Conservation (phyloP, 2,329 filamentous ascomycete species). For the Fusarium udum region DNA sequence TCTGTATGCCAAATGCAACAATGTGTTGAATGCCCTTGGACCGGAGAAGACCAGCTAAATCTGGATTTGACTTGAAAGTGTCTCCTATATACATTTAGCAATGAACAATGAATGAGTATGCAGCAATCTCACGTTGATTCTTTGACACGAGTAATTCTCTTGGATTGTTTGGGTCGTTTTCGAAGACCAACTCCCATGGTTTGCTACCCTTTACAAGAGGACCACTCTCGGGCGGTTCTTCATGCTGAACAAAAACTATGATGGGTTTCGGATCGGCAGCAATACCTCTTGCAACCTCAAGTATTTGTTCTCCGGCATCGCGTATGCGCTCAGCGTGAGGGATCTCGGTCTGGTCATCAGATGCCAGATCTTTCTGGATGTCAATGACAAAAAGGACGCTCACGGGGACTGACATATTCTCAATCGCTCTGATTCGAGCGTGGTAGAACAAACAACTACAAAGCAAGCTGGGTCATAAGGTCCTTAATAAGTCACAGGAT, state of each 20-base stretch:
- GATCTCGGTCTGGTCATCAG: constrained; percentile 7
- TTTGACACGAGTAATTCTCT: constrained; percentile 12
- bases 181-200: constrained; percentile 7
- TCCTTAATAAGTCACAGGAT: background rate
- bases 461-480: background rate
- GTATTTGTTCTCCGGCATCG: background rate
- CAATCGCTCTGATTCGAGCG: background rate
- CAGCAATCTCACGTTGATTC: background rate
- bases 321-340: constrained; percentile 7
- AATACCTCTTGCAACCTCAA: background rate
- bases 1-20: constrained; percentile 22
- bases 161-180: background rate
- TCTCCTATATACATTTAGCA: constrained; percentile 5
- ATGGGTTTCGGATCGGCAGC: background rate
- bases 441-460: background rate
- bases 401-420: background rate
- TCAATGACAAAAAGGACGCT: constrained; percentile 25
- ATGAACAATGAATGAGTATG: background rate
- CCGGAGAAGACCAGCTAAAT: background rate
- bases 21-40: constrained; percentile 6
- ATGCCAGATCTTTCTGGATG: constrained; percentile 18
- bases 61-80: constrained; percentile 19
- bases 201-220: constrained; percentile 8
- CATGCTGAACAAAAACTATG: constrained; percentile 26
- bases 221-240: constrained; percentile 9